Conservation (phyloP, 2,329 filamentous ascomycete species). For the Colletotrichum agaves region DNA sequence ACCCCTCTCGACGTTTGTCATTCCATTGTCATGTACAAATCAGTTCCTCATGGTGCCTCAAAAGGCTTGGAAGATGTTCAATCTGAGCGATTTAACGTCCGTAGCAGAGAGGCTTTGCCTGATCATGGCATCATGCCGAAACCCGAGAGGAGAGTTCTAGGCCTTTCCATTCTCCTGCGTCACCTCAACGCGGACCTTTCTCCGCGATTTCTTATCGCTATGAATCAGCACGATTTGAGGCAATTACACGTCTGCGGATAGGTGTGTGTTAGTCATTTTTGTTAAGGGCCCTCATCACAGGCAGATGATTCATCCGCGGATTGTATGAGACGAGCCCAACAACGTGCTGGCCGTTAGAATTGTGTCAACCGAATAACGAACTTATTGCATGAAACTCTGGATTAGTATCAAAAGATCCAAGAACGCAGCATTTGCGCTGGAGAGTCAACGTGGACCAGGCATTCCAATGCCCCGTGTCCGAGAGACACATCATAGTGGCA, state of each 20-base stretch:
- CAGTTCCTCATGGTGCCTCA: background rate
- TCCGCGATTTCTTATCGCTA: background rate
- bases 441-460: background rate
- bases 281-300: background rate
- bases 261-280: slow-evolving; percentile 14
- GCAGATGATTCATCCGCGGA: background rate
- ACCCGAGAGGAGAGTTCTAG: slow-evolving; percentile 1
- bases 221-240: background rate
- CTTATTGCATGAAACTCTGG: background rate
- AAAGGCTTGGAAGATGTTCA: slow-evolving; percentile 11
- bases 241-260: background rate
- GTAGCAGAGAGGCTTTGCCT: background rate
- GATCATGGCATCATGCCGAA: slow-evolving; percentile 10
- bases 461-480: background rate
- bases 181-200: slow-evolving; percentile 3
- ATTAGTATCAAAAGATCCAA: too few species aligned
- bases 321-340: slow-evolving; percentile 3
- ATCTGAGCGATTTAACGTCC: slow-evolving; percentile 25
- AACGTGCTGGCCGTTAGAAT: background rate
- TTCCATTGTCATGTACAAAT: background rate
- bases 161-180: background rate
- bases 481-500: background rate
- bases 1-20: background rate
- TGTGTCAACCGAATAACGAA: background rate
- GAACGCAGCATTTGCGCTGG: background rate